A percentile compares a stretch with the other conserved stretches of the same genome.
These are phyloP conservation scores for Ophiobolus disseminans DNA, from an alignment of 2,329 filamentous ascomycete species.

Conservation along the genomic window DNA sequence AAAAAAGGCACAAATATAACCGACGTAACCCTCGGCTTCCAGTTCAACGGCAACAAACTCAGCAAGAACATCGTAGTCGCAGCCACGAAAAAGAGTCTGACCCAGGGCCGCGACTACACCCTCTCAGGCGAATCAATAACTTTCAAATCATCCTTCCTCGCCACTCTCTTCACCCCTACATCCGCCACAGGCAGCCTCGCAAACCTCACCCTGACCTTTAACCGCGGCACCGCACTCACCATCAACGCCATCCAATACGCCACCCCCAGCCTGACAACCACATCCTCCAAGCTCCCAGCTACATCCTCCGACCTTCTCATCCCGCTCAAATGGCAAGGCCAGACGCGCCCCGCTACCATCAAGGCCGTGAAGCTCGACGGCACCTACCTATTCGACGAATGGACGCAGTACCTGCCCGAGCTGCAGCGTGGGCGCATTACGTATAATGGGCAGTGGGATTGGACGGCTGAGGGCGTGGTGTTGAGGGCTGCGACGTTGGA, in stretches of 20 bases:
- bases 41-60: constrained; percentile 63
- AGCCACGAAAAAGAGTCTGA: constrained; percentile 47
- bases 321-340: constrained; percentile 61
- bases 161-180: constrained; percentile 52
- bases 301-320: constrained; percentile 55
- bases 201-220: constrained; percentile 62
- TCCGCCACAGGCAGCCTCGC: constrained; percentile 56
- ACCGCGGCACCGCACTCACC: constrained; percentile 55
- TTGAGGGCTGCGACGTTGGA: constrained; percentile 56
- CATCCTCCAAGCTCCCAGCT: constrained; percentile 40
- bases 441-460: constrained; percentile 61
- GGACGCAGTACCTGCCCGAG: constrained; percentile 61
- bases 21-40: constrained; percentile 56
- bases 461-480: constrained; percentile 56
- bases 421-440: constrained; percentile 59
- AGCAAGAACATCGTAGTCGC: constrained; percentile 41
- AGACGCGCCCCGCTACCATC: constrained; percentile 59
- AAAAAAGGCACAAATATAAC: constrained; percentile 54
- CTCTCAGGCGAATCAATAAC: constrained; percentile 55
- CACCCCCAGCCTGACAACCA: constrained; percentile 44
- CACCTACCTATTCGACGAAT: constrained; percentile 62
- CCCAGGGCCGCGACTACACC: constrained; percentile 55
- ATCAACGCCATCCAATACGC: constrained; percentile 63
- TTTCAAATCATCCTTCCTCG: constrained; percentile 57
- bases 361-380: constrained; percentile 59